A percentile compares a stretch with the other conserved stretches of the same genome.
These are phyloP conservation scores for Hypoxylon sp. DNA, from an alignment of 2,329 filamentous ascomycete species.

Conservation along the genomic window DNA sequence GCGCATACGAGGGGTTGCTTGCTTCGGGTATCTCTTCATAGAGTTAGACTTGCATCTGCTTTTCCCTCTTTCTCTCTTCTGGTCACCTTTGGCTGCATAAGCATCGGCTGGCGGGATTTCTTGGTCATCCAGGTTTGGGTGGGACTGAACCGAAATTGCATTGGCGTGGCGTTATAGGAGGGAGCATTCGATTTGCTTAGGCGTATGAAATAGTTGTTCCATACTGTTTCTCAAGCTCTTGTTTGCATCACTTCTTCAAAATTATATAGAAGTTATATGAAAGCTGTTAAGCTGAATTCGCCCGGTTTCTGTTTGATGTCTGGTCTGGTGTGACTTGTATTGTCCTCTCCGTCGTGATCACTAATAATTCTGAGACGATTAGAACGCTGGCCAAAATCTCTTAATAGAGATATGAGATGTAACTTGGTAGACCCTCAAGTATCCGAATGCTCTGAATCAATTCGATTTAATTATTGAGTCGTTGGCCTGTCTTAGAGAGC, in stretches of 20 bases:
- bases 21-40: slow-evolving; percentile 3
- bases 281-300: not conserved
- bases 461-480: not conserved
- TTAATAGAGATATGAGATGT: not conserved
- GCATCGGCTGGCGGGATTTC: slow-evolving; percentile 29
- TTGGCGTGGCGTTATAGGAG: slow-evolving; percentile 38
- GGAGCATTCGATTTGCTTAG: slow-evolving; percentile 23
- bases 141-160: slow-evolving; percentile 32
- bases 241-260: slow-evolving; percentile 5
- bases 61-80: slow-evolving; percentile 12
- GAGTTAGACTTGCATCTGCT: not conserved
- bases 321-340: not conserved
- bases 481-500: not conserved
- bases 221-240: slow-evolving; percentile 9
- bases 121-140: slow-evolving; percentile 26
- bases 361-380: not conserved
- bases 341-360: not conserved
- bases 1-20: slow-evolving; percentile 66
- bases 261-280: slow-evolving; percentile 7
- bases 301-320: not conserved
- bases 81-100: slow-evolving; percentile 32
- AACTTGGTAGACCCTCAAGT: not conserved
- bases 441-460: not conserved
- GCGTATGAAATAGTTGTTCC: slow-evolving; percentile 18
- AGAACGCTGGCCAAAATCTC: no score